A percentile compares a stretch with the other conserved stretches of the same genome.
Evolutionary conservation across 2,329 filamentous ascomycete genomes (phyloP).

Genomic region (Elsinoe necatrix): DNA sequence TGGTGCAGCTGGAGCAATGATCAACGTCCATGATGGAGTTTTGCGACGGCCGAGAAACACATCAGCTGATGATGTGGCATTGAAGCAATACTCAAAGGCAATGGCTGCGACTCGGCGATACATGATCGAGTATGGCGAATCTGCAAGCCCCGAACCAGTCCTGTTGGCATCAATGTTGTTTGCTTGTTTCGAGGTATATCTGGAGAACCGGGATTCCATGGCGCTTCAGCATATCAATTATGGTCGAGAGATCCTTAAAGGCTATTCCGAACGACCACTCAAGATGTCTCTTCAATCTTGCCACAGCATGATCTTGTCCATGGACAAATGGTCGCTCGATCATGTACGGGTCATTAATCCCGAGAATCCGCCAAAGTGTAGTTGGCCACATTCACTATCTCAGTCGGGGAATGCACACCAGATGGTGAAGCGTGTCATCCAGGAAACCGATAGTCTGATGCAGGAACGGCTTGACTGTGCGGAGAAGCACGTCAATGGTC

Average conservation of each 20-base stretch:
- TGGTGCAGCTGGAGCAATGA: conserved; percentile 2
- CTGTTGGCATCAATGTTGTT: conserved; percentile 6
- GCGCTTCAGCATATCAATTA: conserved; percentile 7
- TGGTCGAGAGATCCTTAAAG: not conserved
- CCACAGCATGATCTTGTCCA: conserved; percentile 8
- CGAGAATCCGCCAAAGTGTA: not conserved
- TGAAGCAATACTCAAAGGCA: conserved; percentile 6
- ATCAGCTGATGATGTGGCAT: not conserved
- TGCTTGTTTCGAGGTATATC: conserved; percentile 3
- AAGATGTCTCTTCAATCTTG: conserved; percentile 6
- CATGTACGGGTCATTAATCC: conserved; percentile 1
- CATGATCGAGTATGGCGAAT: not conserved
- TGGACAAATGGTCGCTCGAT: conserved; percentile 10
- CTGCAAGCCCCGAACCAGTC: conserved; percentile 1
- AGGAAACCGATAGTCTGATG: not conserved
- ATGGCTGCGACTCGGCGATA: conserved; percentile 1
- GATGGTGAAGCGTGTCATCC: not conserved
- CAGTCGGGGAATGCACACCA: not conserved
- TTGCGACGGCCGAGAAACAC: not conserved
- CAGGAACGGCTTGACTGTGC: conserved; percentile 2
- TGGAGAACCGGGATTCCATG: not conserved
- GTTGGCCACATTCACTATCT: conserved; percentile 1
- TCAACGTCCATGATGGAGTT: conserved; percentile 8
- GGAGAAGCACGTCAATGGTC: not conserved
- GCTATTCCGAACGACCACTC: not conserved